These are phyloP conservation scores for Ilyonectria mors-panacis DNA, from an alignment of 2,329 filamentous ascomycete species.

Conservation along the genomic window DNA sequence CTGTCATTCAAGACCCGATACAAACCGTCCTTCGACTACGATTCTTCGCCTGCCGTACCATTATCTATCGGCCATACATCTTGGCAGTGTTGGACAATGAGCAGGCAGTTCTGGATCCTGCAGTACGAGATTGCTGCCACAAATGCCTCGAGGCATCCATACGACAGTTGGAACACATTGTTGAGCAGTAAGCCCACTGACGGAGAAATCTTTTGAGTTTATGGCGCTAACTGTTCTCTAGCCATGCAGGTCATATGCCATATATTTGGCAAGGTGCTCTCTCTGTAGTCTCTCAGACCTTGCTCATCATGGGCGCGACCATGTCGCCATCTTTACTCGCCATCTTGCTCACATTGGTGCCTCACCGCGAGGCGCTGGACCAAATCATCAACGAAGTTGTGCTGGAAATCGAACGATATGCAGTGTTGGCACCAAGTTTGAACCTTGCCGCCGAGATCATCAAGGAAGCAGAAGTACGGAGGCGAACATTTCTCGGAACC, in stretches of 20 bases:
- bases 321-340: constrained; percentile 81
- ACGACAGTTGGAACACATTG: constrained; percentile 83
- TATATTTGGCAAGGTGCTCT: constrained; percentile 90
- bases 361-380: constrained; percentile 75
- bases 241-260: constrained; percentile 86
- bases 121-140: constrained; percentile 83
- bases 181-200: constrained; percentile 74
- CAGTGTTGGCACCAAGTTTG: constrained; percentile 82
- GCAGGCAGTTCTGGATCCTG: constrained; percentile 77
- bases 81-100: constrained; percentile 85
- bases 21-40: constrained; percentile 85
- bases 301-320: constrained; percentile 87
- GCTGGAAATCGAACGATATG: constrained; percentile 81
- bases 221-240: constrained; percentile 50
- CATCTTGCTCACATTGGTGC: constrained; percentile 72
- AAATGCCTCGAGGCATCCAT: constrained; percentile 87
- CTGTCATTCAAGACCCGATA: constrained; percentile 78
- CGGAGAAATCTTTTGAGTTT: constrained; percentile 10
- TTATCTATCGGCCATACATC: constrained; percentile 89
- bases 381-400: constrained; percentile 85
- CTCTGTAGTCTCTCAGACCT: constrained; percentile 85
- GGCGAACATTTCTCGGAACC: constrained; percentile 73
- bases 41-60: constrained; percentile 88
- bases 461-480: constrained; percentile 81
- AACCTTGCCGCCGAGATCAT: constrained; percentile 85